Conservation (phyloP, 768 basidiomycete species). For the Hypsizygus marmoreus region DNA sequence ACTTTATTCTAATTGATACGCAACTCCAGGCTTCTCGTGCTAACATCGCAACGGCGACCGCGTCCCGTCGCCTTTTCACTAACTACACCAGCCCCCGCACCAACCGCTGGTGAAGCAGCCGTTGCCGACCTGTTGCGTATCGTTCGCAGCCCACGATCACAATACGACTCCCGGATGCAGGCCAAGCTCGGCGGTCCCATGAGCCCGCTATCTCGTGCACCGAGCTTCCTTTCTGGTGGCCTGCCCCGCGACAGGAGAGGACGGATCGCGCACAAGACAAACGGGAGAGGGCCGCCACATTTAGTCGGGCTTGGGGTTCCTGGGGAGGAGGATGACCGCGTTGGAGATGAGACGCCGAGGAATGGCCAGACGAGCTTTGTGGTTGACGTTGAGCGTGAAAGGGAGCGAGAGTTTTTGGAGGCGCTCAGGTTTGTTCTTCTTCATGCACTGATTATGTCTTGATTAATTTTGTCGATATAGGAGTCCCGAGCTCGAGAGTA, state of each 20-base stretch:
- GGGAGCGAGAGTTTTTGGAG: constrained; percentile 59
- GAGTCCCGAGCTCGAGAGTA: constrained; percentile 52
- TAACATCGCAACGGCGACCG: constrained; percentile 69
- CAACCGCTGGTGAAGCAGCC: constrained; percentile 66
- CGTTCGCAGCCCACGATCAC: constrained; percentile 55
- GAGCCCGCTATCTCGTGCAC: constrained; percentile 41
- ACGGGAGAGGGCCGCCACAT: constrained; percentile 30
- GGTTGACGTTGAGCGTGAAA: constrained; percentile 45
- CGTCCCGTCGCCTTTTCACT: constrained; percentile 61
- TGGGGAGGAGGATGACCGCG: constrained; percentile 37
- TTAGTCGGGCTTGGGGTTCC: constrained; percentile 27
- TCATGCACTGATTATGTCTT: neutral
- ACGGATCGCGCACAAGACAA: constrained; percentile 61
- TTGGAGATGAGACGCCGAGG: constrained; percentile 59
- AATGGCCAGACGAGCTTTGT: constrained; percentile 36
- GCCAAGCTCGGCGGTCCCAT: constrained; percentile 26
- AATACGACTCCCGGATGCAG: constrained; percentile 33
- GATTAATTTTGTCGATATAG: constrained; percentile 26
- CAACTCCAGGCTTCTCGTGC: constrained; percentile 70
- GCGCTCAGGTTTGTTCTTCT: constrained; percentile 39
- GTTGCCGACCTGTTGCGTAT: constrained; percentile 65
- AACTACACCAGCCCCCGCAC: constrained; percentile 55
- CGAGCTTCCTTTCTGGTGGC: constrained; percentile 73
- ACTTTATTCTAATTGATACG: constrained; percentile 6
- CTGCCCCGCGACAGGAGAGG: constrained; percentile 79